Evolutionary conservation across 768 basidiomycete species (phyloP), one percentile per base, ranked within the genome.

Genomic region (Ramaria rubella): DNA sequence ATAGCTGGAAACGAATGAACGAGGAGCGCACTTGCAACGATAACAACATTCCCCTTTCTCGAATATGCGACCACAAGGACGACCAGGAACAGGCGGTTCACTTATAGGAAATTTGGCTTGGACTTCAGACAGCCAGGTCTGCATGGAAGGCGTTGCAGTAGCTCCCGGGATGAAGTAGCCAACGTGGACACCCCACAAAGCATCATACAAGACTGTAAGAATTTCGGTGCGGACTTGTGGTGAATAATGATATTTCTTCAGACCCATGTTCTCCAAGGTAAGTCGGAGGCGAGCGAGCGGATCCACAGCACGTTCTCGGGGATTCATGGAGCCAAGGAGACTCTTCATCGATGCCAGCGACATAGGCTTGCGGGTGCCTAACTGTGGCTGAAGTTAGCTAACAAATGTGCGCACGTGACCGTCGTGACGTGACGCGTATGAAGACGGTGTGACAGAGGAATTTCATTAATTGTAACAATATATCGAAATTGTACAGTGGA

Each of bases 1-100:
- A 27, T 3, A 27, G 45, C 15, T 30, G 48, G 53, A 30, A 30
- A 44, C 30, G 44, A 34, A 23, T 26, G 36, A 45, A 40, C 3
- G 19, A 42, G 19, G 7, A 11, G 59, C 90, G 74, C 65, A 92
- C 92, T 90, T 90, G 87, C 93, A 95, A 49, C 92, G 79, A 70
- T 94, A 95, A 63, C 93, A 93, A 63, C 86, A 85, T 69, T 96
- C 93, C 21, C 93, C 93, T 63, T 89, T 89, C 69, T 83, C 86
- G 71, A 95, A 91, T 40, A 94, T 88, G 65, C 88, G 81, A 2
- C 84, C 87, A 65, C 93, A 95, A 0, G 86, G 80, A 60, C 83
- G 76, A 8, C 87, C 90, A n/a, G 84, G 85, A 17, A 80, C 69
- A 0, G 81, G 66, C 8, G 77, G 77, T 24, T 82, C 81, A 34